Evolutionary conservation across 2,329 filamentous ascomycete genomes (phyloP), one percentile per base, ranked within the genome.

Genomic region (Neurospora sp.): DNA sequence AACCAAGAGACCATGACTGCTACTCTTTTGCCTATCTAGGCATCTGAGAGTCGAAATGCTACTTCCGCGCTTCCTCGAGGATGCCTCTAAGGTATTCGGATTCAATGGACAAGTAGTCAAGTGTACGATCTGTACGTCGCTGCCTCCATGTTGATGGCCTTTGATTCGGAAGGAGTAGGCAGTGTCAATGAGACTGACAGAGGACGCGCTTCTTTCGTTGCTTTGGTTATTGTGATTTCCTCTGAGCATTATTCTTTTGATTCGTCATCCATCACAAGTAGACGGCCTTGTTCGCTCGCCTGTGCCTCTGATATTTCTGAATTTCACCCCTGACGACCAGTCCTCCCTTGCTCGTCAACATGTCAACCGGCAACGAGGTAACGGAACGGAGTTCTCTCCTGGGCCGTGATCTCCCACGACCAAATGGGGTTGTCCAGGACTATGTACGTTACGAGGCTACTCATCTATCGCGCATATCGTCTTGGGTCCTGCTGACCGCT

Each of bases 401-500:
- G 23, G 28, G 66, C 28, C 68, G 69, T 36, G 69, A 67, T 19
- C 73, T 72, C 5, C 70, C 71, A 11, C 38, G 71, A 15, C 67
- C 71, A 1, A 42, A 66, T 52, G 70, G 70, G n/a, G 38, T 67
- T 36, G 66, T 68, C n/a, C 71, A 74, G 15, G 73, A 73, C 66
- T 69, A 71, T 67, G 72, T 73, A 71, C 19, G 71, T 58, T 38
- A 9, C 17, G 52, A 17, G 43, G 13, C 40, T 33, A 33, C 33
- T 33, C n/a, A 23, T 38, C 7, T 6, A 13, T 13, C 10, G 17
- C 9, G 38, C 39, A 13, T 40, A 67, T 6, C n/a, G 2, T n/a
- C 52, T 33, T 62, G n/a, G 10, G 43, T 40, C 66, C 28, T 66
- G 19, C 72, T 77, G 69, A 76, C 69, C 62, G 10, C 5, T n/a